These are phyloP conservation scores for Bullera alba DNA, from an alignment of 768 basidiomycete genomes.

Conservation along the genomic window DNA sequence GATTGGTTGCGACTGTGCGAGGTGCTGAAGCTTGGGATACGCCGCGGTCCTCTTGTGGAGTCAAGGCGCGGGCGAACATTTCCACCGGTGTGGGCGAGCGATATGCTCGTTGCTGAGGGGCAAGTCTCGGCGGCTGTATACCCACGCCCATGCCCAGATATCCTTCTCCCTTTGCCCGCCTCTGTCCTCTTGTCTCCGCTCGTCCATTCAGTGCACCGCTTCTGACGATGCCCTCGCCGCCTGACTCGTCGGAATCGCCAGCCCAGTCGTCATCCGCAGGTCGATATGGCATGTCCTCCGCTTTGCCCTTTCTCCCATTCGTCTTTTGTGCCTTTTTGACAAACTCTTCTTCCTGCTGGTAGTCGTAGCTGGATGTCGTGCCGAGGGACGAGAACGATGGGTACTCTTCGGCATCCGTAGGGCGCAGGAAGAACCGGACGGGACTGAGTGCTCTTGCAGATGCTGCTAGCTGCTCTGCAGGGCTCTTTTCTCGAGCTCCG, in stretches of 20 bases:
- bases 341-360: conserved; percentile 28
- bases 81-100: conserved; percentile 25
- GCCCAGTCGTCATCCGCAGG: conserved; percentile 31
- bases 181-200: conserved; percentile 28
- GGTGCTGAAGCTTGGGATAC: conserved; percentile 19
- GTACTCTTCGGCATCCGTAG: conserved; percentile 20
- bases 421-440: conserved; percentile 34
- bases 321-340: conserved; percentile 15
- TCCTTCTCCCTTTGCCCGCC: conserved; percentile 33
- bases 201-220: conserved; percentile 31
- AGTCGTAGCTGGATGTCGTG: conserved; percentile 26
- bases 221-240: conserved; percentile 31
- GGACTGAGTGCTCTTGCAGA: conserved; percentile 35
- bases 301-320: conserved; percentile 7
- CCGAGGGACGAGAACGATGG: conserved; percentile 28
- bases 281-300: conserved; percentile 37
- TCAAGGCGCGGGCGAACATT: conserved; percentile 20
- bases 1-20: conserved; percentile 27
- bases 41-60: conserved; percentile 18
- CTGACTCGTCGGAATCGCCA: conserved; percentile 24
- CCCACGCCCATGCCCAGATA: conserved; percentile 39
- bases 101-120: not conserved
- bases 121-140: conserved; percentile 15
- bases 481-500: conserved; percentile 25
- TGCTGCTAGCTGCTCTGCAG: conserved; percentile 24